Conservation (phyloP, 495 filamentous ascomycete genomes). For the Cercophora scortea region DNA sequence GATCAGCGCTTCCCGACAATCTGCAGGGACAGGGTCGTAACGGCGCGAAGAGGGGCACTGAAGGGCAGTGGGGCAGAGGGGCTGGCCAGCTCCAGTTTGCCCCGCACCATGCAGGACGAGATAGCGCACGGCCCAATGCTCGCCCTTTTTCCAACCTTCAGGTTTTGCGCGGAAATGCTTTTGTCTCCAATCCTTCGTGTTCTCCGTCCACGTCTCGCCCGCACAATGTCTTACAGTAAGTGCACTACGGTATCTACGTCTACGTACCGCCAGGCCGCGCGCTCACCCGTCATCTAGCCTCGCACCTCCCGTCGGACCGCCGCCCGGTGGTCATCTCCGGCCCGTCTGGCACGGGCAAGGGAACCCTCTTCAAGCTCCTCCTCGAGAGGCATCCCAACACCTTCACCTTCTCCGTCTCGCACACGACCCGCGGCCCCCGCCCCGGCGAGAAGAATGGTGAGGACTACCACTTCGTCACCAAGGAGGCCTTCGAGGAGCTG, state of each 20-base stretch:
- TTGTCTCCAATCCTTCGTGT: slow-evolving; percentile 2
- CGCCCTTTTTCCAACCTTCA: no score
- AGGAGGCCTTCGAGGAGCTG: slow-evolving; percentile 60
- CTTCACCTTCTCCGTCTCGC: slow-evolving; percentile 78
- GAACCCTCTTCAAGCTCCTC: slow-evolving; percentile 72
- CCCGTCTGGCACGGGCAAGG: slow-evolving; percentile 81
- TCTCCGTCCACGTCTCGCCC: slow-evolving; percentile 9
- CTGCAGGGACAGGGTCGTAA: no score
- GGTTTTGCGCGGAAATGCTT: slow-evolving; percentile 1
- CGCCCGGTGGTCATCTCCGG: slow-evolving; percentile 81
- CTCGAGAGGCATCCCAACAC: slow-evolving; percentile 54
- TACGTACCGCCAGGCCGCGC: background rate
- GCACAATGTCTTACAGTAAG: slow-evolving; percentile 28
- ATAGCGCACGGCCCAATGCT: no score
- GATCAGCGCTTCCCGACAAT: no score
- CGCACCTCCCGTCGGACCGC: slow-evolving; percentile 26
- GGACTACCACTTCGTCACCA: slow-evolving; percentile 75
- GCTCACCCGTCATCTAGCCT: background rate
- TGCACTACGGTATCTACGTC: background rate
- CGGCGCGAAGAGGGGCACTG: no score
- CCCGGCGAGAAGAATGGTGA: slow-evolving; percentile 65
- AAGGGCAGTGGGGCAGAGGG: no score
- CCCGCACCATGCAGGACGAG: no score
- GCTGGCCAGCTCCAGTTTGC: no score
- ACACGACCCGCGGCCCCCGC: slow-evolving; percentile 77